These are phyloP conservation scores for Cladosporium halotolerans DNA, from an alignment of 2,329 filamentous ascomycete genomes.

Conservation along the genomic window DNA sequence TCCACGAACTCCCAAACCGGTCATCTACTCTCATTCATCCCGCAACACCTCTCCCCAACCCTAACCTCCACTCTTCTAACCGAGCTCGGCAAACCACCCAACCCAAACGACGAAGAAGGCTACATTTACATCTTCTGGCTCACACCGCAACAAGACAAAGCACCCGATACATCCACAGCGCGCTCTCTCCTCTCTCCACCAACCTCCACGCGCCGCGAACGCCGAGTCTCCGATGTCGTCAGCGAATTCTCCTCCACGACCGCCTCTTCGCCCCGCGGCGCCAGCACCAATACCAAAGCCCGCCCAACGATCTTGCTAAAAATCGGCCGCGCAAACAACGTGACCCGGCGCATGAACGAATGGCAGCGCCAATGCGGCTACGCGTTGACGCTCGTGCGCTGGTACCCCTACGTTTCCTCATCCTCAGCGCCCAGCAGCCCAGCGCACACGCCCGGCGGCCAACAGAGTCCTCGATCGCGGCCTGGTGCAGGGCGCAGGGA, in stretches of 20 bases:
- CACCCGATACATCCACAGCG: slow-evolving; percentile 41
- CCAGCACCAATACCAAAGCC: background rate
- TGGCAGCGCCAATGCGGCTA: slow-evolving; percentile 93
- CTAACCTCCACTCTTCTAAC: slow-evolving; percentile 64
- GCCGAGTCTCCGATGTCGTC: slow-evolving; percentile 29
- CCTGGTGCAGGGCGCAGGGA: slow-evolving; percentile 16
- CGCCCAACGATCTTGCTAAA: slow-evolving; percentile 60
- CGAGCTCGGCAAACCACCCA: slow-evolving; percentile 71
- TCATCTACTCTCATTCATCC: slow-evolving; percentile 61
- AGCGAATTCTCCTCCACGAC: slow-evolving; percentile 27
- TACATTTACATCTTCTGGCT: slow-evolving; percentile 99
- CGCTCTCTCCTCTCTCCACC: slow-evolving; percentile 27
- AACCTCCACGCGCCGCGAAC: slow-evolving; percentile 13
- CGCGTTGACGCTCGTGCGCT: slow-evolving; percentile 78
- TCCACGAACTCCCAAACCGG: slow-evolving; percentile 24
- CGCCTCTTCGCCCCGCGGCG: background rate
- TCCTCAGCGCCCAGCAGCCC: slow-evolving; percentile 13
- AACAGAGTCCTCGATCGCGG: slow-evolving; percentile 15
- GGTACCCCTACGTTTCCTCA: slow-evolving; percentile 69
- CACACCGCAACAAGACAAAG: slow-evolving; percentile 56
- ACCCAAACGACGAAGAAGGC: slow-evolving; percentile 68
- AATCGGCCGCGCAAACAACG: slow-evolving; percentile 67
- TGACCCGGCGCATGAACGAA: slow-evolving; percentile 83
- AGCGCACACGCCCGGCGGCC: slow-evolving; percentile 4
- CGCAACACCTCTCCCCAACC: slow-evolving; percentile 57